Percentiles rank a stretch among this genome's conserved stretches.
These are phyloP conservation scores for Aspergillus carbonarius DNA, from an alignment of 2,329 filamentous ascomycete species.

Conservation along the genomic window DNA sequence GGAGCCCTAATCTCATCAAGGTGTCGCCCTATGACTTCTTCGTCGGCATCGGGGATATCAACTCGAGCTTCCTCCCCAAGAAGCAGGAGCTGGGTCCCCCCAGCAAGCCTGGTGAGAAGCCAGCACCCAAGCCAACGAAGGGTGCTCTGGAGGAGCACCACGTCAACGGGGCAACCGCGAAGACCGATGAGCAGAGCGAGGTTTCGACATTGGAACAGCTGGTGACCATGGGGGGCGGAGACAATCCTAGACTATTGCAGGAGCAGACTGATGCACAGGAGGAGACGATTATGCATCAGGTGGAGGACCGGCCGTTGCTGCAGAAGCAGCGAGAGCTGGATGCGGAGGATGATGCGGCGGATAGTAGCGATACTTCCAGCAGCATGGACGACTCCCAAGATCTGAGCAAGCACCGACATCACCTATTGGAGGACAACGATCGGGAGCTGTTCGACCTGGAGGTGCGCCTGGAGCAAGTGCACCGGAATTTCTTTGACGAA, in stretches of 20 bases:
- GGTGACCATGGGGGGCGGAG: slow-evolving; percentile 70
- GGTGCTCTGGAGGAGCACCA: slow-evolving; percentile 25
- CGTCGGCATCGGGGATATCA: slow-evolving; percentile 96
- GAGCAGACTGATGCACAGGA: slow-evolving; percentile 83
- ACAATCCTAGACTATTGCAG: slow-evolving; percentile 67
- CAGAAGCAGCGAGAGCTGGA: slow-evolving; percentile 91
- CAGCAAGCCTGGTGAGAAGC: slow-evolving; percentile 40
- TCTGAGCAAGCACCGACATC: slow-evolving; percentile 57
- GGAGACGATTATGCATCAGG: slow-evolving; percentile 80
- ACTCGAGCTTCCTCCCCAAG: slow-evolving; percentile 93
- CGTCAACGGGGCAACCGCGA: slow-evolving; percentile 34
- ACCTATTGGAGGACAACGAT: slow-evolving; percentile 84
- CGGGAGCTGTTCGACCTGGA: slow-evolving; percentile 76
- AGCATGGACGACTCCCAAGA: slow-evolving; percentile 44
- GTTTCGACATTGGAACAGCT: slow-evolving; percentile 69
- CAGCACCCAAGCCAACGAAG: slow-evolving; percentile 25
- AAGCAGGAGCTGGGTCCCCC: slow-evolving; percentile 54
- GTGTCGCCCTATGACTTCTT: slow-evolving; percentile 97
- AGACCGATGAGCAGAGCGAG: slow-evolving; percentile 31
- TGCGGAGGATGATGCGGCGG: slow-evolving; percentile 70
- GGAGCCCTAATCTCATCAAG: slow-evolving; percentile 89
- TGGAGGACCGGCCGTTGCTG: slow-evolving; percentile 83
- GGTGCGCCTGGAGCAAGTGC: slow-evolving; percentile 71
- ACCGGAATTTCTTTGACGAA: slow-evolving; percentile 76
- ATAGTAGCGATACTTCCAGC: slow-evolving; percentile 48